Evolutionary conservation across 208 protist genomes (phyloP), one percentile per base, ranked within the genome.

Genomic region (Trypanosoma conorhini): DNA sequence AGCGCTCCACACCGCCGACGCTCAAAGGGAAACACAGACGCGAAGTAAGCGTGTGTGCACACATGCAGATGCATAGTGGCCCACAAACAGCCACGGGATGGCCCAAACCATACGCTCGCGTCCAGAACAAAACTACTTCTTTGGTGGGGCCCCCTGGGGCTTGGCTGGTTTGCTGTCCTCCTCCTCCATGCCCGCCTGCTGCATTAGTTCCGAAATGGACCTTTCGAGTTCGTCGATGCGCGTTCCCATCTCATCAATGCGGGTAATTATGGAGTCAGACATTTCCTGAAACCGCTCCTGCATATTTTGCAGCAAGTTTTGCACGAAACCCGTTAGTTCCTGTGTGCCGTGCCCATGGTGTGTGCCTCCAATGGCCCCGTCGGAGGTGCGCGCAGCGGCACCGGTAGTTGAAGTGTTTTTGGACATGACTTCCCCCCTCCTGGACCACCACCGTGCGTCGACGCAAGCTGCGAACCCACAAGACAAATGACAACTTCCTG

Each of bases 201-300:
- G 87, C 94, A 98, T 98, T 22, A 98, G 77, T 38, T 98, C 95
- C 54, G 91, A 86, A 74, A 98, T 98, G 1, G 91, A 97, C 54
- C 83, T 87, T 78, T 98, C 97, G 9, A 98, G 78, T 19, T 98
- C 95, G 63, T 98, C 96, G 42, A 98, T 97, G 40, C 96, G 86
- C 5, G 55, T 46, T 54, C 88, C 92, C 96, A 98, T 98, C 57
- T 98, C 96, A 59, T 98, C 97, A 69, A 98, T 98, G 52, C 93
- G 84, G 12, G 71, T 72, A 65, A 98, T 88, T 70, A 98, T 98
- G 58, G 87, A 85, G 57, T 94, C 93, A 21, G 92, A 96, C 96
- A 98, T 98, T 52, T 98, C 94, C 72, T 98, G 92, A 76, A 98
- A 98, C 56, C 96, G 87, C 0, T 81, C 77, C 78, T 98, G 97